A percentile compares a stretch with the other conserved stretches of the same genome.
phyloP scores from a whole-genome alignment of 495 filamentous ascomycete species.

The Neurospora cerealis region DNA sequence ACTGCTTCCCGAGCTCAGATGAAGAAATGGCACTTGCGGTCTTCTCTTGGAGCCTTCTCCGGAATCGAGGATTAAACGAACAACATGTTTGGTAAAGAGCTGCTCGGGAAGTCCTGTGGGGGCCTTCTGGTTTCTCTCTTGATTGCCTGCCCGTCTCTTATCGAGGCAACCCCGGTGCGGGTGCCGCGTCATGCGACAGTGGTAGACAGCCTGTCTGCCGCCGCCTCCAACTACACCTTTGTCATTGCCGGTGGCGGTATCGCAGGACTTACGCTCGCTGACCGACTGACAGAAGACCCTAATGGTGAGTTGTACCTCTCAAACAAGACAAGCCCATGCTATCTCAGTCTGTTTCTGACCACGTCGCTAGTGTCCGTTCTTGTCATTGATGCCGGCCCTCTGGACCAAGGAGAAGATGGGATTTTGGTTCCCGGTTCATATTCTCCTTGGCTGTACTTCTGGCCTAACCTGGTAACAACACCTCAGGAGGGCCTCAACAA shows the following conservation, averaged over 20 bases:
- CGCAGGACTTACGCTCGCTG: conserved; percentile 37
- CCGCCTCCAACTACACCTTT: conserved; percentile 32
- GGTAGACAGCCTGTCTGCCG: conserved; percentile 5
- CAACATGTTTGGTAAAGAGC: neutral
- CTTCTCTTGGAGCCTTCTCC: neutral
- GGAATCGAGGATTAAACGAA: neutral
- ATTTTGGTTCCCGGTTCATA: conserved; percentile 18
- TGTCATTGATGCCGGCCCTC: conserved; percentile 34
- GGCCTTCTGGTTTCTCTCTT: neutral
- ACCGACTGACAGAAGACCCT: conserved; percentile 36
- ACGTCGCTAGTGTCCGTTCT: conserved; percentile 24
- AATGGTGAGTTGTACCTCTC: conserved; percentile 22
- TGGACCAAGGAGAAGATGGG: conserved; percentile 18
- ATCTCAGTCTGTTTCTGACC: conserved; percentile 11
- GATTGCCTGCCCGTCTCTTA: neutral
- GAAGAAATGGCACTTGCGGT: neutral
- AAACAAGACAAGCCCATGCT: conserved; percentile 5
- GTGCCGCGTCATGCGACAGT: conserved; percentile 18
- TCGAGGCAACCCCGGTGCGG: neutral
- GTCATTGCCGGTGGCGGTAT: conserved; percentile 40
- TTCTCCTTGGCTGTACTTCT: conserved; percentile 19
- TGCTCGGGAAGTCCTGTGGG: neutral
- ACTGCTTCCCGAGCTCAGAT: neutral
- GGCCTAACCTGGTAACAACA: conserved; percentile 13
- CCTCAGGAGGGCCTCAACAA: conserved; percentile 18